Base-by-base conservation (phyloP, 176 grass and related monocot genomes). In the Thinopyrum elongatum region DNA sequence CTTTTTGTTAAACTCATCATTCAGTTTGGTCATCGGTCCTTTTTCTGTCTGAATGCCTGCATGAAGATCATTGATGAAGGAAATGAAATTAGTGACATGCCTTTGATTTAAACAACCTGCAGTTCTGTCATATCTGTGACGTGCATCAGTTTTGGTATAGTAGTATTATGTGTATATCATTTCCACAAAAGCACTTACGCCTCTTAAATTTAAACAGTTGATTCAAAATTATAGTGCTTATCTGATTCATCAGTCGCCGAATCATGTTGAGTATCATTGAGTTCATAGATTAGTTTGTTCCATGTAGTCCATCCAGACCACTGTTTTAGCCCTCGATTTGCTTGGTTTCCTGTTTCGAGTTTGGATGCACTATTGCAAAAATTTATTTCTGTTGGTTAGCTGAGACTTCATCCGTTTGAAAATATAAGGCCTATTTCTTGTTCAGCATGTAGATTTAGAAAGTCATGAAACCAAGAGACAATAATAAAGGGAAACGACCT, bases 311-410 rank as follows among this genome's bases (percentile, higher is more conserved):
- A 65, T 17, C 12, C 31, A 42, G 34, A 61, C 47, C 21, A 28
- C 66, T 34, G 38, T 70, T 61, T 79, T 27, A 28, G 17, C 41
- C 47, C 7, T 80, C 7, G 7, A 85, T 77, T 81, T 86, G n/a
- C 22, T 63, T 76, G 4, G 1, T 70, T 13, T 75, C 35, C 34
- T 65, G 3, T 49, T 28, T 74, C 3, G 23, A 74, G 41, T 81
- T 77, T 89, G 30, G 47, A 68, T 81, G 61, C 26, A 19, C 4
- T 66, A 38, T 11, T 13, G 21, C 73, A 30, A 30, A 53, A 26
- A 65, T 34, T 49, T 38, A 8, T 78, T 78, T 41, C 5, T 86
- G 25, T 79, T 70, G 30, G 21, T 60, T 71, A 73, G 49, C 15
- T 72, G 15, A 58, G 23, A 74, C 41, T 71, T 46, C 41, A 19